These are phyloP conservation scores for Aspergillus carbonarius DNA, from an alignment of 2,329 filamentous ascomycete species.

Conservation along the genomic window DNA sequence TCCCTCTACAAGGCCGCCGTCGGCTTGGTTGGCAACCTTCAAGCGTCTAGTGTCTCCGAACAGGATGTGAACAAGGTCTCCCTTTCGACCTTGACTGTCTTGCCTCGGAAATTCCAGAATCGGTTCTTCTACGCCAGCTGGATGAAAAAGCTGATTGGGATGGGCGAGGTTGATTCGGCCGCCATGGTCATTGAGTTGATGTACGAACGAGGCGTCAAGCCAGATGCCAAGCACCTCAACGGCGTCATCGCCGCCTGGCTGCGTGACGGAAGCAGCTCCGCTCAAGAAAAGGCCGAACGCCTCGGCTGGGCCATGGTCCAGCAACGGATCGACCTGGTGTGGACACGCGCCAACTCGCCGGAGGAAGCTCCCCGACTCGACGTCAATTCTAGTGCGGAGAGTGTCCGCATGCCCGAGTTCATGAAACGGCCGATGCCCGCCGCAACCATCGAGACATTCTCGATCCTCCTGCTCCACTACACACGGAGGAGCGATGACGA, in stretches of 20 bases:
- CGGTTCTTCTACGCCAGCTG: conserved; percentile 85
- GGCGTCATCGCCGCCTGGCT: conserved; percentile 78
- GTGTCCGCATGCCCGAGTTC: conserved; percentile 37
- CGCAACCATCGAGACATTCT: conserved; percentile 76
- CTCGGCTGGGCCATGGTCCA: conserved; percentile 77
- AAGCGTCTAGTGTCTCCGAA: conserved; percentile 43
- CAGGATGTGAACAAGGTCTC: conserved; percentile 50
- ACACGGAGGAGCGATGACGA: conserved; percentile 59
- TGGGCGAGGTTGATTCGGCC: conserved; percentile 69
- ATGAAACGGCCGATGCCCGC: conserved; percentile 49
- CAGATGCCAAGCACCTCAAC: conserved; percentile 75
- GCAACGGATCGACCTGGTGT: conserved; percentile 64
- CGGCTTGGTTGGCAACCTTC: conserved; percentile 41
- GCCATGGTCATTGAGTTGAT: conserved; percentile 73
- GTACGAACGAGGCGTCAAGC: conserved; percentile 65
- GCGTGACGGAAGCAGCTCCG: conserved; percentile 57
- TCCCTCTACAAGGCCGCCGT: conserved; percentile 46
- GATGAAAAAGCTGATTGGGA: conserved; percentile 78
- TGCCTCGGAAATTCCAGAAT: conserved; percentile 61
- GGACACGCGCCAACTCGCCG: conserved; percentile 33
- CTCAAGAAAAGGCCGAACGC: conserved; percentile 62
- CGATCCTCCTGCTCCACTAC: conserved; percentile 71
- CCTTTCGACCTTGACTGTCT: conserved; percentile 49
- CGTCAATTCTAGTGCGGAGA: conserved; percentile 26
- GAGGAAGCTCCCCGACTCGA: conserved; percentile 26